Conservation (phyloP, 169 alveolate species). For the Plasmodium vivax region DNA sequence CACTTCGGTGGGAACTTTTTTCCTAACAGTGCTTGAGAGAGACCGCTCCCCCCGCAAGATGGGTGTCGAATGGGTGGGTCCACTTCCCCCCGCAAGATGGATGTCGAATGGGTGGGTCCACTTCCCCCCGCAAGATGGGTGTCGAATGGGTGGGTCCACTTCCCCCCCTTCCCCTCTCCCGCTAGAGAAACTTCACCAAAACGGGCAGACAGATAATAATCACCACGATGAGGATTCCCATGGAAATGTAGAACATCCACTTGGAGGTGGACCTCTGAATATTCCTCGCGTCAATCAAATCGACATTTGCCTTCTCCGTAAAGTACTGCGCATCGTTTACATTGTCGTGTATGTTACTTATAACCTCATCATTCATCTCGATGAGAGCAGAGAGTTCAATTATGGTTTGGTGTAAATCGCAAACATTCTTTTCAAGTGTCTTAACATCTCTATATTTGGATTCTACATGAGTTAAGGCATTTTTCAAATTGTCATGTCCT, state of each 20-base stretch:
- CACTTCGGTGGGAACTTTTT: neutral
- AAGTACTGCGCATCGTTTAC: slow-evolving; percentile 66
- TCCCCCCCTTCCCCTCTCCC: neutral
- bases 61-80: too few species aligned
- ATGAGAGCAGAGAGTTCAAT: slow-evolving; percentile 57
- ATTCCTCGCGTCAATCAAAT: slow-evolving; percentile 57
- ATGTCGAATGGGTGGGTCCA: neutral
- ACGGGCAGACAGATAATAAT: slow-evolving; percentile 41
- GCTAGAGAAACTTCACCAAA: slow-evolving; percentile 24
- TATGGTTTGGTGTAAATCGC: slow-evolving; percentile 68
- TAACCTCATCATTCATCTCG: slow-evolving; percentile 71
- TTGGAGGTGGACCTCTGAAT: slow-evolving; percentile 49
- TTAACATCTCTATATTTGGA: slow-evolving; percentile 72
- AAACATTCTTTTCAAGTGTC: slow-evolving; percentile 66
- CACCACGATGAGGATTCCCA: slow-evolving; percentile 24
- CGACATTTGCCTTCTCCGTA: slow-evolving; percentile 74
- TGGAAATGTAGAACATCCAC: slow-evolving; percentile 64
- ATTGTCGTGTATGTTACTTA: slow-evolving; percentile 45
- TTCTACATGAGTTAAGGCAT: slow-evolving; percentile 72
- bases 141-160: too few species aligned
- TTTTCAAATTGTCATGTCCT: slow-evolving; percentile 70
- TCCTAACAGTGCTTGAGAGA: neutral
- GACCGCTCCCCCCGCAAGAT: neutral
- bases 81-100: neutral
- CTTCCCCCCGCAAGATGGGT: too few species aligned